phyloP scores from a whole-genome alignment of 2,329 filamentous ascomycete species.

The Arthrobotrys sinensis region DNA sequence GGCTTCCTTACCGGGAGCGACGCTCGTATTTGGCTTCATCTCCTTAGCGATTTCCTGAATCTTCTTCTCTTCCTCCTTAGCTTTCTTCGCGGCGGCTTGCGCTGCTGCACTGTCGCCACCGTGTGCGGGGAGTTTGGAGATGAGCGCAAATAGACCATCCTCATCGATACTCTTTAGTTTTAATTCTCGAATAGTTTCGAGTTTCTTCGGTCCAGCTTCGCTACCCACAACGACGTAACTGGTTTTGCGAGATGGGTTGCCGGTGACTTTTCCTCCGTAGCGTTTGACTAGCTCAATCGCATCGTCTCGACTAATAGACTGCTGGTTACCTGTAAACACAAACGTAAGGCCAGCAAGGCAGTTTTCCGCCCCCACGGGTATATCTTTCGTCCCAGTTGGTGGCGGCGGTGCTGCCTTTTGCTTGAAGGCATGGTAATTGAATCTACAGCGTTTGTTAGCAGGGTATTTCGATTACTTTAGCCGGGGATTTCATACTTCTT shows the following conservation, averaged over 20 bases:
- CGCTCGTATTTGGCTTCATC: constrained; percentile 75
- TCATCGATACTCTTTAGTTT: constrained; percentile 94
- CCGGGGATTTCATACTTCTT: constrained; percentile 71
- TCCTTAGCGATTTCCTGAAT: constrained; percentile 84
- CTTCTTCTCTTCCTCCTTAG: constrained; percentile 86
- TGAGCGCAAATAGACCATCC: constrained; percentile 88
- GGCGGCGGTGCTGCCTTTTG: constrained; percentile 75
- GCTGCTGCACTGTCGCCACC: constrained; percentile 91
- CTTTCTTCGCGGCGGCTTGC: constrained; percentile 86
- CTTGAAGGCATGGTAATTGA: constrained; percentile 79
- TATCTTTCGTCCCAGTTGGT: constrained; percentile 76
- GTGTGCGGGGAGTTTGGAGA: constrained; percentile 83
- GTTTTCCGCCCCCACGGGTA: constrained; percentile 88
- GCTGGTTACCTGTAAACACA: constrained; percentile 92
- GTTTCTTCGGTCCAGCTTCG: constrained; percentile 93
- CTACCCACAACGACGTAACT: constrained; percentile 91
- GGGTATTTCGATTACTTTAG: not conserved
- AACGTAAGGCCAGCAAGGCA: constrained; percentile 91
- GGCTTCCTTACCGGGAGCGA: constrained; percentile 67
- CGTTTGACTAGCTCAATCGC: constrained; percentile 88
- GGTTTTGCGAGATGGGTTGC: constrained; percentile 90
- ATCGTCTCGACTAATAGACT: constrained; percentile 85
- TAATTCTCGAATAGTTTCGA: constrained; percentile 84
- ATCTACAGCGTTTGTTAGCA: constrained; percentile 67
- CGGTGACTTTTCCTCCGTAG: constrained; percentile 89